Evolutionary conservation across 164 flowering plant species (phyloP), one percentile per base, ranked within the genome.

Genomic region (Sextonia rubra): DNA sequence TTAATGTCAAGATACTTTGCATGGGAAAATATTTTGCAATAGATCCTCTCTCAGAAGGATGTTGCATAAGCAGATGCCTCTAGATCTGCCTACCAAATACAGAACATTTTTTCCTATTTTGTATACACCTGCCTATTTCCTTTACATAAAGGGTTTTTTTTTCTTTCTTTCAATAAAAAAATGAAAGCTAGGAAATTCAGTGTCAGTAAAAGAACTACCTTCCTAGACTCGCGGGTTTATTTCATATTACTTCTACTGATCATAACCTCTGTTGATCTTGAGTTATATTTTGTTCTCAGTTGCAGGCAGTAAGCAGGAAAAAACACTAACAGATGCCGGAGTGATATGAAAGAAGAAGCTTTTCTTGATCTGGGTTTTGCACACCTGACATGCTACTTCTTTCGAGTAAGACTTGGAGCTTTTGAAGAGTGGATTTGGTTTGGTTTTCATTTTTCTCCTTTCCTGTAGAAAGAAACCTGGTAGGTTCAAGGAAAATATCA

Each of bases 261-360:
- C 12, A 61, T 8, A 22, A 61, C 64, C 23, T 22, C 5, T 11
- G 17, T 23, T 61, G 64, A 61, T 23, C 64, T 61, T 61, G 27
- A 6, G 2, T 69, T 2, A 3, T 12, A 1, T 66, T 48, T 47
- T 49, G 20, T 17, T n/a, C 60, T 7, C 65, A 70, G 72, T 70
- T 22, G 27, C 64, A 6, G 32, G 49, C 37, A 11, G 26, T 58
- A 70, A 37, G 60, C 72, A 27, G 64, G 48, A 32, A 26, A 70
- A 70, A 11, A 12, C 25, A 48, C 64, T 7, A 3, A 6, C 48
- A 24, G 64, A 3, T 30, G 18, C 63, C 22, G 64, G 48, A n/a
- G 64, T 60, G 47, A 70, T 49, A 30, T 70, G 72, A 70, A 68
- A 55, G 32, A 66, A 69, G 7, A 24, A 2, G n/a, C 11, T 48